Conservation (phyloP, 1,139 yeast species). For the Diutina pseudorugosa region DNA sequence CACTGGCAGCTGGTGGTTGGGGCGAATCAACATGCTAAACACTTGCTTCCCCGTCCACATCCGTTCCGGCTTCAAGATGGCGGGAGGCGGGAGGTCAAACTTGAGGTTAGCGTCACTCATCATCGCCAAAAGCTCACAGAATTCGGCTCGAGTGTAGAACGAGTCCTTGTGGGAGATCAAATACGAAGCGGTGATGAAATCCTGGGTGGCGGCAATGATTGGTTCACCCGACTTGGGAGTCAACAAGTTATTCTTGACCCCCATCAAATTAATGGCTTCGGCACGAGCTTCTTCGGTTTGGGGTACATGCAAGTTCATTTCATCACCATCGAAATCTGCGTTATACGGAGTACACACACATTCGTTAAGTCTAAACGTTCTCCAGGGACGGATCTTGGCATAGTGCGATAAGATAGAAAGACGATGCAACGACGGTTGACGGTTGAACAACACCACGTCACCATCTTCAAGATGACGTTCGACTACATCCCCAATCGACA, state of each 20-base stretch:
- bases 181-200: slow-evolving; percentile 94
- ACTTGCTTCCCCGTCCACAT: slow-evolving; percentile 98
- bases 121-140: slow-evolving; percentile 78
- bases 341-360: slow-evolving; percentile 99
- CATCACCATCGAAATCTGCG: slow-evolving; percentile 99
- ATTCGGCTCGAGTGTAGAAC: slow-evolving; percentile 77
- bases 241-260: slow-evolving; percentile 85
- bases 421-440: slow-evolving; percentile 97
- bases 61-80: slow-evolving; percentile 77
- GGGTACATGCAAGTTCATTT: slow-evolving; percentile 97
- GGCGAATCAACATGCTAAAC: slow-evolving; percentile 75
- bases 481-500: slow-evolving; percentile 86
- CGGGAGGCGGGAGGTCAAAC: slow-evolving; percentile 92
- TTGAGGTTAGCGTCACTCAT: slow-evolving; percentile 89
- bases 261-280: slow-evolving; percentile 96
- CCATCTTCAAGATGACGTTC: slow-evolving; percentile 97
- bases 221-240: slow-evolving; percentile 99
- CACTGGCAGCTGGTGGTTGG: slow-evolving; percentile 65
- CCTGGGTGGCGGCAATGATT: slow-evolving; percentile 98
- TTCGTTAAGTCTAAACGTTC: slow-evolving; percentile 93
- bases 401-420: slow-evolving; percentile 89
- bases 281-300: slow-evolving; percentile 99
- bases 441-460: slow-evolving; percentile 86
- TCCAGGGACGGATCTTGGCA: slow-evolving; percentile 95
- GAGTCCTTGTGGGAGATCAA: slow-evolving; percentile 88